Evolutionary conservation across 257 asterid genomes (phyloP).

Genomic region (Primulina huaijiensis): DNA sequence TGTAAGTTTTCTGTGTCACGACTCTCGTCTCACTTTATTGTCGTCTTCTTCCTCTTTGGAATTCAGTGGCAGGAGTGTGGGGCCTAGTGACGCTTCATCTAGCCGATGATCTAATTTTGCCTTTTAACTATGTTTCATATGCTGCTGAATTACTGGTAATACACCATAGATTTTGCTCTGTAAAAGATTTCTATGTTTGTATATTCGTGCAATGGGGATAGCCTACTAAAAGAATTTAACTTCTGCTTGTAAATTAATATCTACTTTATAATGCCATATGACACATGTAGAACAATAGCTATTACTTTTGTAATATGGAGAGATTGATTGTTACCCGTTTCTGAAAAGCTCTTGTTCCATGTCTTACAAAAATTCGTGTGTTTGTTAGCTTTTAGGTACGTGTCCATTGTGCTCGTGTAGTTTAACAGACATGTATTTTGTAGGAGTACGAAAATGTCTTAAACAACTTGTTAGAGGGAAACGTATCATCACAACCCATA

Average conservation of each 20-base stretch:
- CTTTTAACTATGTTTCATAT: slow-evolving; percentile 77
- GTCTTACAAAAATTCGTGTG: too few species aligned
- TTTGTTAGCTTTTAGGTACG: slow-evolving; percentile 2
- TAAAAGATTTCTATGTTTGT: too few species aligned
- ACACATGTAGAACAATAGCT: too few species aligned
- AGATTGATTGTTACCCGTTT: too few species aligned
- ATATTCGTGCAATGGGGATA: too few species aligned
- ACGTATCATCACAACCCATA: slow-evolving; percentile 54
- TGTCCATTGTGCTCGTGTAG: not conserved
- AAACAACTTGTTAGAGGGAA: slow-evolving; percentile 43
- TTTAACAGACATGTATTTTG: slow-evolving; percentile 1
- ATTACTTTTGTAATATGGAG: too few species aligned
- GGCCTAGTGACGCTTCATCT: slow-evolving; percentile 86
- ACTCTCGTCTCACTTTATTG: not conserved
- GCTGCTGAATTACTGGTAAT: slow-evolving; percentile 73
- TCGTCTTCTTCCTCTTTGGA: slow-evolving; percentile 5
- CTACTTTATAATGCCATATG: too few species aligned
- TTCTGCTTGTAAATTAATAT: too few species aligned
- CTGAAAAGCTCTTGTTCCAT: too few species aligned
- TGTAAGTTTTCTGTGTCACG: not conserved
- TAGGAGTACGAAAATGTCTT: slow-evolving; percentile 57
- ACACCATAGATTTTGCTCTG: too few species aligned
- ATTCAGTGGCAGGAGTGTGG: slow-evolving; percentile 77
- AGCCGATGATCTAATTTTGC: slow-evolving; percentile 78
- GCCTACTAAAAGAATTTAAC: too few species aligned